A percentile compares a stretch with the other conserved stretches of the same genome.
Evolutionary conservation across 176 grass and related monocot species (phyloP).

Genomic region (Lolium rigidum): DNA sequence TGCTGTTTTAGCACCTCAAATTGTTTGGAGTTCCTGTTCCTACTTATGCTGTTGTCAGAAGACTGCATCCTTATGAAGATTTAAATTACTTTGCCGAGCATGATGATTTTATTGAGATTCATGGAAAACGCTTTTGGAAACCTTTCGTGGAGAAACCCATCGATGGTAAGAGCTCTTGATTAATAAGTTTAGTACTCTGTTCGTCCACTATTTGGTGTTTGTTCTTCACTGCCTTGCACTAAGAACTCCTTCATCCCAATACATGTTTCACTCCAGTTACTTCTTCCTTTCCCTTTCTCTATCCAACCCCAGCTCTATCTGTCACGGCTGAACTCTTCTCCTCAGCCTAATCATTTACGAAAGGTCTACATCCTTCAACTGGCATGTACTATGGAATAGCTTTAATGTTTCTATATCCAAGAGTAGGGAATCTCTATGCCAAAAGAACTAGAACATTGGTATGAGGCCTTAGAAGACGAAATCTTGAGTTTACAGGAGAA

Average conservation of each 20-base stretch:
- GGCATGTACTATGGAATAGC: no score
- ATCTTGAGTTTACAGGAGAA: not conserved
- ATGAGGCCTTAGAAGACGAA: slow-evolving; percentile 24
- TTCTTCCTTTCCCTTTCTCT: no score
- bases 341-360: no score
- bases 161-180: slow-evolving; percentile 69
- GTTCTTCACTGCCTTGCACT: slow-evolving; percentile 15
- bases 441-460: not conserved
- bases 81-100: slow-evolving; percentile 86
- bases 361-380: no score
- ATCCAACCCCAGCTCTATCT: no score
- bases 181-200: slow-evolving; percentile 22
- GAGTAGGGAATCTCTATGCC: not conserved
- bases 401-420: no score
- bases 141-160: slow-evolving; percentile 98
- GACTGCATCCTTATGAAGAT: slow-evolving; percentile 90
- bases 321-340: no score
- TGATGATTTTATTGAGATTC: slow-evolving; percentile 95
- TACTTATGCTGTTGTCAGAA: slow-evolving; percentile 81
- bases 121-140: slow-evolving; percentile 81
- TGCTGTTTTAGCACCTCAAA: slow-evolving; percentile 74
- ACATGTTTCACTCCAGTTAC: not conserved
- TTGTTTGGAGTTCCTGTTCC: slow-evolving; percentile 80
- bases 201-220: slow-evolving; percentile 22
- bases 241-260: slow-evolving; percentile 25